Conservation (phyloP, 2,329 filamentous ascomycete species). For the Calonectria hongkongensis region DNA sequence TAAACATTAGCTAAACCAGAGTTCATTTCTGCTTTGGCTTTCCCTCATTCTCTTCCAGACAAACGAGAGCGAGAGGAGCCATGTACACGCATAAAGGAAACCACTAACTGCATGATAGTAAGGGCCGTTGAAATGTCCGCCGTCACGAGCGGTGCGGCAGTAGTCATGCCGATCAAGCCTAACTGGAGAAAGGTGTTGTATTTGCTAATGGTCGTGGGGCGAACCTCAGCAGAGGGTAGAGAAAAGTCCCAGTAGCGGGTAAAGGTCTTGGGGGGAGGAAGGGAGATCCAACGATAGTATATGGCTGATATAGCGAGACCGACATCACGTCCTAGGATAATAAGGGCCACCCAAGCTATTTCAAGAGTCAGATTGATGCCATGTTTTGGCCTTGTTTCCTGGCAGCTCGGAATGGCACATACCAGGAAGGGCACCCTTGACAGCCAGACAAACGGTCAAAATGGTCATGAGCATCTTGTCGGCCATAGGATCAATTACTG, state of each 20-base stretch:
- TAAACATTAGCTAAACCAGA: conserved; percentile 33
- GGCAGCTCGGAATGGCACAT: conserved; percentile 58
- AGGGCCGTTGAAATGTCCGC: conserved; percentile 73
- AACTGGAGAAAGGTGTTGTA: conserved; percentile 96
- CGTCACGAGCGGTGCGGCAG: conserved; percentile 85
- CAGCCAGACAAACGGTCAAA: conserved; percentile 87
- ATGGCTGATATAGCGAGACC: conserved; percentile 90
- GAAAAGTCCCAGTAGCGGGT: conserved; percentile 97
- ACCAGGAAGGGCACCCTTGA: conserved; percentile 89
- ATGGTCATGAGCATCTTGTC: conserved; percentile 98
- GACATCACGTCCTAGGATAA: conserved; percentile 92
- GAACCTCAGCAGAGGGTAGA: conserved; percentile 89
- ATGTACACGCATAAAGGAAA: too few species aligned
- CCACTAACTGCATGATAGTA: conserved; percentile 78
- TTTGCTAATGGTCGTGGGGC: conserved; percentile 89
- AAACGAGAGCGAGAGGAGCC: not conserved
- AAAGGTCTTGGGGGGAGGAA: conserved; percentile 95
- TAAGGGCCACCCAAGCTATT: conserved; percentile 87
- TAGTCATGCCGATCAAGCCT: conserved; percentile 88
- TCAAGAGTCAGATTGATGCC: not conserved
- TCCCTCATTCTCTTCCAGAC: not conserved
- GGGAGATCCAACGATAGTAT: conserved; percentile 96
- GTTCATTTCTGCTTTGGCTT: not conserved
- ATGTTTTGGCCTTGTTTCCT: conserved; percentile 5
- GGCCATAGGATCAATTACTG: conserved; percentile 96